phyloP scores from a whole-genome alignment of 2,329 filamentous ascomycete genomes.

The Metarhizium rileyi region DNA sequence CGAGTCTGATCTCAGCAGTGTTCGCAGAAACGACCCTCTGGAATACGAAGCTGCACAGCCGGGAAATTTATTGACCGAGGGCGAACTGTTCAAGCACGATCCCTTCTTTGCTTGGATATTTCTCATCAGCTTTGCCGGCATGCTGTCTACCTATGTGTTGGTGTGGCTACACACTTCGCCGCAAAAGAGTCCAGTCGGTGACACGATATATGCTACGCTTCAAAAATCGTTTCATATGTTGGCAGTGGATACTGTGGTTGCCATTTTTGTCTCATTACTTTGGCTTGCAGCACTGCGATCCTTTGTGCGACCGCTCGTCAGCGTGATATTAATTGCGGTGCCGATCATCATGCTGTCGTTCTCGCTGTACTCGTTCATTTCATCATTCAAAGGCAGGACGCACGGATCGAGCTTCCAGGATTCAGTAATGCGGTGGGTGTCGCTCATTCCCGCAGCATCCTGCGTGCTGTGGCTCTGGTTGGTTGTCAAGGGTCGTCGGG shows the following conservation, averaged over 20 bases:
- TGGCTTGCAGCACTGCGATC: conserved; percentile 86
- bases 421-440: conserved; percentile 76
- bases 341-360: conserved; percentile 83
- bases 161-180: conserved; percentile 81
- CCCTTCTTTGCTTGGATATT: conserved; percentile 88
- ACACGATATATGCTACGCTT: conserved; percentile 88
- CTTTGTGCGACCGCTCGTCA: conserved; percentile 77
- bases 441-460: conserved; percentile 64
- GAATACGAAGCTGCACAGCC: conserved; percentile 25
- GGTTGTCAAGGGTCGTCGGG: conserved; percentile 68
- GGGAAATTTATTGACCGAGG: conserved; percentile 45
- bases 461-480: conserved; percentile 76
- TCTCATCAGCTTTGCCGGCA: conserved; percentile 69
- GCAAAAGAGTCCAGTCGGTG: conserved; percentile 64
- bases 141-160: conserved; percentile 82
- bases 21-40: conserved; percentile 26
- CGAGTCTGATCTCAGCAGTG: conserved; percentile 37
- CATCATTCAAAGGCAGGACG: conserved; percentile 71
- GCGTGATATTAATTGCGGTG: conserved; percentile 71
- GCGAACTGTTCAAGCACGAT: conserved; percentile 73
- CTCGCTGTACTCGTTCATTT: conserved; percentile 81
- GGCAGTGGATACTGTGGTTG: conserved; percentile 83
- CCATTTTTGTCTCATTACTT: conserved; percentile 74
- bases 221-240: conserved; percentile 82
- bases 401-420: conserved; percentile 78